Evolutionary conservation across 2,329 filamentous ascomycete genomes (phyloP), one percentile per base, ranked within the genome.

Genomic region (Fusarium proliferatum): DNA sequence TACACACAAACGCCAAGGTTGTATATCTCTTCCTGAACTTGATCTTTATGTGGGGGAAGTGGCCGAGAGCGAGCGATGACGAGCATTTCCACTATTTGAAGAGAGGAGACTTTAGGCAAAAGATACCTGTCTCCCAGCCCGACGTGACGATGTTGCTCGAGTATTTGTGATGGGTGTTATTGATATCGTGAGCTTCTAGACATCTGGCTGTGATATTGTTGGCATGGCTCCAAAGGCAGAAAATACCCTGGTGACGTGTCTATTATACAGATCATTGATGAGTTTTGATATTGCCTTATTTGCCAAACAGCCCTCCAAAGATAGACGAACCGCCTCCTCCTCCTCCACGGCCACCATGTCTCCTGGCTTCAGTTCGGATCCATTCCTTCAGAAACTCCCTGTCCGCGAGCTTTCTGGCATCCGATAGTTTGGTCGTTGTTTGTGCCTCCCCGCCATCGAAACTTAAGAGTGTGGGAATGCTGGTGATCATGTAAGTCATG

Each of bases 381-480:
- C 88, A 90, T 57, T 87, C 85, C 69, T 84, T 84, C 48, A 90
- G 79, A 66, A 87, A 89, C 63, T 81, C 78, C 30, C 83, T 80
- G 74, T 90, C 86, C 5, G 82, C 82, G 68, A 91, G 80, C 72
- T 83, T 82, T 64, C 82, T 83, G 21, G 81, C 86, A 74, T 90
- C 88, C 6, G 82, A 80, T 30, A 90, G 77, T 79, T 85, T 88
- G 48, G 86, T 88, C 59, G 81, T 77, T 2, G 81, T 80, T 78
- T 87, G 84, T 3, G 87, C 84, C 80, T 89, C 88, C 51, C 87
- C 86, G 23, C 84, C 85, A 66, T 89, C 87, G 75, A 91, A 90
- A 76, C 85, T 86, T 55, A 91, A 81, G 64, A 91, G 79, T 13
- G 88, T 90, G 30, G 89, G 89, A 69, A 90, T 83, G 21, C 84